Conservation (phyloP, 768 basidiomycete genomes). For the Leucosporidium scottii region DNA sequence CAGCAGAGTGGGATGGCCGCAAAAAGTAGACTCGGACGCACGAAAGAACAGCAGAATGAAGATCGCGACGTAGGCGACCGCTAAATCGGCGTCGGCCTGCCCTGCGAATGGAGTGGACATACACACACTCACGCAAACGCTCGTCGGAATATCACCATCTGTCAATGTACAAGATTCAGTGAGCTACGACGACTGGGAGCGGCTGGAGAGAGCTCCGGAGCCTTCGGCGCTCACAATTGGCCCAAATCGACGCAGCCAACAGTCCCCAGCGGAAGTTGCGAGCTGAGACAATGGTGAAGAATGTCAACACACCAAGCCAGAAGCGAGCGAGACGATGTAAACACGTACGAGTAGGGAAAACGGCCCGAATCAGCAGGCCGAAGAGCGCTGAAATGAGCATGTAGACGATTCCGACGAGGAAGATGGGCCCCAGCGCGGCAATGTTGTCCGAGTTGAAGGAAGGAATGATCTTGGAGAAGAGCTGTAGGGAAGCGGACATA, state of each 20-base stretch:
- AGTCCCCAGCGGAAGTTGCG: constrained; percentile 68
- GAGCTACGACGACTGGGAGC: too few species aligned
- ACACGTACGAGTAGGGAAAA: constrained; percentile 58
- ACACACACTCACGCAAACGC: constrained; percentile 60
- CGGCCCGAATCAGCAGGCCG: constrained; percentile 49
- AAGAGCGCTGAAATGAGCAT: not conserved
- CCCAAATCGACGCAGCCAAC: constrained; percentile 61
- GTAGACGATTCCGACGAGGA: not conserved
- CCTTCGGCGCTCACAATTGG: constrained; percentile 48
- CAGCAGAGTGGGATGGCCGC: too few species aligned
- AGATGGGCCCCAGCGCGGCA: constrained; percentile 5
- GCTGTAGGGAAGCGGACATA: too few species aligned
- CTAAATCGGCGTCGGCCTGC: constrained; percentile 53
- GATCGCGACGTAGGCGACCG: constrained; percentile 35
- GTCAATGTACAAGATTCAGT: too few species aligned
- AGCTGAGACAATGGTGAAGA: too few species aligned
- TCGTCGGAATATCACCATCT: constrained; percentile 44
- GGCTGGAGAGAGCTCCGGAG: not conserved
- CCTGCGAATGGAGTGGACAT: constrained; percentile 47
- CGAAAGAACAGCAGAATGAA: not conserved
- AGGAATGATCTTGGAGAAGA: constrained; percentile 18
- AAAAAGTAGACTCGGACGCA: too few species aligned
- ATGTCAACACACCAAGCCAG: too few species aligned
- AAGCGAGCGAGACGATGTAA: too few species aligned
- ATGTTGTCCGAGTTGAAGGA: constrained; percentile 22